Percentiles rank a stretch among this genome's conserved stretches.
Evolutionary conservation across 192 early-diverging fungal species (phyloP).

Genomic region (Gamsiella multidivaricata): DNA sequence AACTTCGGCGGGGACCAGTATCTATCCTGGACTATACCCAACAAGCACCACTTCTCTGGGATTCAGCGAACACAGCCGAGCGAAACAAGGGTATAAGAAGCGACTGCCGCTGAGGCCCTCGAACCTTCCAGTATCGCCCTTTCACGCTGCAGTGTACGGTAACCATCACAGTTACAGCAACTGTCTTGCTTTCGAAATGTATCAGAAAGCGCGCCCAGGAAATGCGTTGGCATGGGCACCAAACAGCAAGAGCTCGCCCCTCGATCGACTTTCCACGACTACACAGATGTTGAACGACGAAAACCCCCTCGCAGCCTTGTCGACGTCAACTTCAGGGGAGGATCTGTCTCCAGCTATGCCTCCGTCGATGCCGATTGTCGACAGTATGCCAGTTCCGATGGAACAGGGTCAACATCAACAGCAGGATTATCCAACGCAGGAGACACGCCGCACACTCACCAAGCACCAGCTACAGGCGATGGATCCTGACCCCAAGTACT

Average conservation of each 20-base stretch:
- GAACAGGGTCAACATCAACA: slow-evolving; percentile 2
- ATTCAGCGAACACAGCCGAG: too few species aligned
- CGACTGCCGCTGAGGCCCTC: not conserved
- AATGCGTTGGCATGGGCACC: not conserved
- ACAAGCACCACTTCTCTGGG: too few species aligned
- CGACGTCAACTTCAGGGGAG: too few species aligned
- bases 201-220: not conserved
- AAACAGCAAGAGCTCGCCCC: not conserved
- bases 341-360: too few species aligned
- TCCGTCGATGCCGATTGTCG: too few species aligned
- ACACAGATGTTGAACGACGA: too few species aligned
- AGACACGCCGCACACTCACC: not conserved
- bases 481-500: slow-evolving; percentile 48
- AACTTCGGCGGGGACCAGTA: too few species aligned
- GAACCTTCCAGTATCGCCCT: not conserved
- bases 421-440: not conserved
- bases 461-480: slow-evolving; percentile 36
- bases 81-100: too few species aligned
- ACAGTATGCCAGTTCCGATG: not conserved
- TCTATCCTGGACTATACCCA: too few species aligned
- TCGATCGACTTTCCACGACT: too few species aligned
- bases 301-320: too few species aligned
- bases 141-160: not conserved
- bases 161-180: not conserved
- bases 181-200: not conserved